Evolutionary conservation across 305 asterid species (phyloP).

Genomic region (Fraxinus floribunda): DNA sequence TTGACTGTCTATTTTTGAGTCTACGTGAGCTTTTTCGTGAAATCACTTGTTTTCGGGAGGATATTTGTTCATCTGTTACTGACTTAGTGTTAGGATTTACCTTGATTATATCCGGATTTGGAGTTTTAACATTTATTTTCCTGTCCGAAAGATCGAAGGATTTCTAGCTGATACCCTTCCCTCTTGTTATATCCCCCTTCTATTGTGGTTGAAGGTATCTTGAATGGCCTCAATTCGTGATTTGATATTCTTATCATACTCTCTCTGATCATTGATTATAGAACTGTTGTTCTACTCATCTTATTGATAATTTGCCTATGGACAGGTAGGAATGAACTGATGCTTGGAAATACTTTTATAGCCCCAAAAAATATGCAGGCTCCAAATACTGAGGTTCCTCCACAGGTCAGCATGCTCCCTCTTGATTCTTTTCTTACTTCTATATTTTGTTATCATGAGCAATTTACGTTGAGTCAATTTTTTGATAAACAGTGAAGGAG

Average conservation of each 20-base stretch:
- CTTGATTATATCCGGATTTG: not conserved
- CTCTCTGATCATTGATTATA: not conserved
- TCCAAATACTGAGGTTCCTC: constrained; percentile 72
- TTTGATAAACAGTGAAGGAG: constrained; percentile 3
- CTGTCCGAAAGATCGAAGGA: not conserved
- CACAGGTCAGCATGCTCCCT: constrained; percentile 57
- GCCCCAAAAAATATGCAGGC: constrained; percentile 48
- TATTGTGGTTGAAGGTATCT: not conserved
- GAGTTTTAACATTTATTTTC: not conserved
- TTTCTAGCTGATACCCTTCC: not conserved
- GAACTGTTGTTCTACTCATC: constrained; percentile 7
- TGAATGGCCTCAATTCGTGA: not conserved
- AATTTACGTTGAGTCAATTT: not conserved
- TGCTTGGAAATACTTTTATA: constrained; percentile 80
- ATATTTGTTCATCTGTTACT: not conserved
- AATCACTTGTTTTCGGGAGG: not conserved
- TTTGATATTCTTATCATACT: not conserved
- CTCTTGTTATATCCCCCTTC: not conserved
- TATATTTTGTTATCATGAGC: not conserved
- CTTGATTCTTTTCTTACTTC: not conserved
- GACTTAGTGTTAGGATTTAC: not conserved
- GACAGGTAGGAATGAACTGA: constrained; percentile 81
- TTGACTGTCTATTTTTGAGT: not conserved
- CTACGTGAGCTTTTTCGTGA: not conserved
- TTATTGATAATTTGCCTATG: constrained; percentile 26